Percentiles rank a stretch among this genome's conserved stretches.
Evolutionary conservation across 768 basidiomycete genomes (phyloP).

Genomic region (Coprinopsis strossmayeri): DNA sequence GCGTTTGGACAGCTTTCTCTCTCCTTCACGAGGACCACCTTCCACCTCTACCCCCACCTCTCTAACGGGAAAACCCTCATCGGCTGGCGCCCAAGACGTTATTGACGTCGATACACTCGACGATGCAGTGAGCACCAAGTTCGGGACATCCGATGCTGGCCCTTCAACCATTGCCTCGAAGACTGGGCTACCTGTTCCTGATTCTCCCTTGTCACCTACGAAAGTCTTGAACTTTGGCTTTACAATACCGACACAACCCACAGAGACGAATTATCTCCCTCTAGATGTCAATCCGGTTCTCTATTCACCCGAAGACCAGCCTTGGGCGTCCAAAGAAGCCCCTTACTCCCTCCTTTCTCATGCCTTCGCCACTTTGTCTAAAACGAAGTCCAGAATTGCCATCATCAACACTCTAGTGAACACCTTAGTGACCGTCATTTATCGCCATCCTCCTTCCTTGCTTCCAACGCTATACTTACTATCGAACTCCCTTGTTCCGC

Average conservation of each 20-base stretch:
- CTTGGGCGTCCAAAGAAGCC: conserved; percentile 37
- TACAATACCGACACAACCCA: neutral
- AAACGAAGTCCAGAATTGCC: conserved; percentile 65
- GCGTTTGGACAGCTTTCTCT: neutral
- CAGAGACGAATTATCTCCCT: conserved; percentile 14
- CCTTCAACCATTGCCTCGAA: no score
- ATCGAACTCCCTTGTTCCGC: conserved; percentile 73
- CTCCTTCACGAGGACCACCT: no score
- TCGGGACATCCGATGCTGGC: no score
- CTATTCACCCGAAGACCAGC: conserved; percentile 36
- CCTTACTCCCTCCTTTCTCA: conserved; percentile 72
- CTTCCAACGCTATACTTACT: conserved; percentile 75
- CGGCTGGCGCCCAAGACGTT: neutral
- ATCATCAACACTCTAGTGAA: conserved; percentile 72
- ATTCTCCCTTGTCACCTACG: neutral
- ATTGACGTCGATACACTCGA: conserved; percentile 8
- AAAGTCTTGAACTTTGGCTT: neutral
- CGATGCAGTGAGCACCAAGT: neutral
- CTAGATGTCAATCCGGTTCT: conserved; percentile 44
- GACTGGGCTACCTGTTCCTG: neutral
- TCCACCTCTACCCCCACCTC: no score
- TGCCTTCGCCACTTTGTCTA: conserved; percentile 50
- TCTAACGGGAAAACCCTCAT: neutral
- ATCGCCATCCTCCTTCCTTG: conserved; percentile 62
- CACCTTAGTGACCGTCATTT: conserved; percentile 59